phyloP scores from a whole-genome alignment of 163 green algal species.

The Coccomyxa subellipsoidea region DNA sequence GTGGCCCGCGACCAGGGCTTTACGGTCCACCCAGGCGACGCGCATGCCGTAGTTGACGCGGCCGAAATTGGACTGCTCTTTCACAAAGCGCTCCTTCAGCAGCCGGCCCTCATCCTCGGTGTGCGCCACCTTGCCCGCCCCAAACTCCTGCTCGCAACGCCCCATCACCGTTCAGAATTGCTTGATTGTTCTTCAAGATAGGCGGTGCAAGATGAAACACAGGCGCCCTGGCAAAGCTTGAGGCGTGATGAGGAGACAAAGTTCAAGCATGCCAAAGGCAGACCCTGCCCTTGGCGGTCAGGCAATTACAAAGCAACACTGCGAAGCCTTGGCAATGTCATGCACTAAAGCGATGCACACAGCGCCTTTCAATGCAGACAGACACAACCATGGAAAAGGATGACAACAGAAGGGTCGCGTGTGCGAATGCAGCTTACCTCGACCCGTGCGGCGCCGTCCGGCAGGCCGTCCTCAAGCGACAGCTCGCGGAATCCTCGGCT shows the following conservation, averaged over 20 bases:
- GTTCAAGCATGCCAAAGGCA: too few species aligned
- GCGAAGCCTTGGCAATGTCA: too few species aligned
- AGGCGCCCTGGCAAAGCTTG: too few species aligned
- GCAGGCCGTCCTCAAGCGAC: neutral
- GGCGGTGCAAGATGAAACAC: too few species aligned
- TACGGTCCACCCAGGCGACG: neutral
- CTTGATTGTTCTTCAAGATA: too few species aligned
- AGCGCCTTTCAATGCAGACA: too few species aligned
- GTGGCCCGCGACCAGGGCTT: neutral
- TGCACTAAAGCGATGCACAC: too few species aligned
- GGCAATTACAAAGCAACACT: too few species aligned
- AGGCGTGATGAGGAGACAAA: too few species aligned
- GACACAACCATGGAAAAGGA: neutral
- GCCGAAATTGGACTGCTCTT: neutral
- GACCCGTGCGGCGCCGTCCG: too few species aligned
- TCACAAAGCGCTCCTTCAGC: neutral
- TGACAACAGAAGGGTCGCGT: neutral
- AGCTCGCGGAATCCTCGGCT: neutral
- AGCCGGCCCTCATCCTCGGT: neutral
- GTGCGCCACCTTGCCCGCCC: neutral
- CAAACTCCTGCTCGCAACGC: neutral
- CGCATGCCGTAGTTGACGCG: constrained; percentile 8
- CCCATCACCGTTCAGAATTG: neutral
- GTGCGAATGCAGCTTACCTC: neutral
- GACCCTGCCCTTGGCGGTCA: too few species aligned